Base-by-base conservation (phyloP, 306 rosid genomes). In the Amphicarpaea edgeworthii region DNA sequence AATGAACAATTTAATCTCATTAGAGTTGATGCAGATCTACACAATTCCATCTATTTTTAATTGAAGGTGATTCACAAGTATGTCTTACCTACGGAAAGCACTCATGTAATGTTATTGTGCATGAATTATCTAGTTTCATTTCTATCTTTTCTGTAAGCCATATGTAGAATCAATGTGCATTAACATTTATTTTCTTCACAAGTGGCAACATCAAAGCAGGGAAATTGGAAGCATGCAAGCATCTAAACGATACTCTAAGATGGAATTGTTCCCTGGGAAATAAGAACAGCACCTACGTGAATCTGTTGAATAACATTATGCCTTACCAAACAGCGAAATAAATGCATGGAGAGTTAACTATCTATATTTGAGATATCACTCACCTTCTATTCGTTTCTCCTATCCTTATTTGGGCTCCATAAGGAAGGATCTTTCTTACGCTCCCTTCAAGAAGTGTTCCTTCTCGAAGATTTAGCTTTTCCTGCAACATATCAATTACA, bases 401-500 rank as follows among this genome's bases (percentile, higher is more conserved):
- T 61, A 93, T 93, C 78, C 87, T 90, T 77, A 93, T 75, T 80
- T 93, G 97, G 42, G 93, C 97, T 76, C 97, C 97, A 82, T 84
- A 93, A 0, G 97, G 93, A 74, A 84, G 88, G 14, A 90, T 78
- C 83, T 87, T 90, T 75, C 70, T 87, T 45, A 93, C 92, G 0
- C 91, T 90, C 62, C 97, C 97, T 67, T 90, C 92, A 41, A 93
- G 77, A 81, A 90, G 93, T 8, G 92, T 80, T 77, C 97, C 97
- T 73, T 90, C 96, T 26, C 86, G 82, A 66, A 93, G 96, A 76
- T 86, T 17, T 54, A 83, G 60, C 68, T 74, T 84, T 84, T 87
- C 92, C 93, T 93, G 84, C 34, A 82, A 60, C 3, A 59, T 46
- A 50, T 55, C 55, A 47, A 50, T 65, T 28, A 28, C 45, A 77